A percentile compares a stretch with the other conserved stretches of the same genome.
Conservation (phyloP, 495 filamentous ascomycete species). For the Neurospora sp. region DNA sequence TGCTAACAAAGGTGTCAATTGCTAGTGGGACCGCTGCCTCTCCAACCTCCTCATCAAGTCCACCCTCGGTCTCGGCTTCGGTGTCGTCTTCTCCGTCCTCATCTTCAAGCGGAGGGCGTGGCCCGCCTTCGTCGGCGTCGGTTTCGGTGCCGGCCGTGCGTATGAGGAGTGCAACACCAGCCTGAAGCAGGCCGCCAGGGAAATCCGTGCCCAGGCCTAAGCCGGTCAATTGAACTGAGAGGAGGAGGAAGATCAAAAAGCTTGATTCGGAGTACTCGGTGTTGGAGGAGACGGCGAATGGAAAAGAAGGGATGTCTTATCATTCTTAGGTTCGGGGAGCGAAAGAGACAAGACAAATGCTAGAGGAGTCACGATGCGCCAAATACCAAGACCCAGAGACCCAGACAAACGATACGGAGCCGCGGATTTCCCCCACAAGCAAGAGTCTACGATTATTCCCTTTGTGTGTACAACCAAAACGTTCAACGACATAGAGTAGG, state of each 20-base stretch:
- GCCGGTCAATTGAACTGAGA: neutral
- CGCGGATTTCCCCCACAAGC: neutral
- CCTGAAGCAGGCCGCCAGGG: constrained; percentile 44
- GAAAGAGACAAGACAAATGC: neutral
- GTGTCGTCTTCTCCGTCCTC: constrained; percentile 95
- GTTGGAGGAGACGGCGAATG: neutral
- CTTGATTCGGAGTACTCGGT: neutral
- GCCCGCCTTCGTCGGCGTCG: constrained; percentile 84
- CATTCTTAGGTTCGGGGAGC: neutral
- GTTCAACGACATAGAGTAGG: neutral
- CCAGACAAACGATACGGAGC: neutral
- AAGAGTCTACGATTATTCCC: neutral
- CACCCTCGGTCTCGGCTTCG: constrained; percentile 85
- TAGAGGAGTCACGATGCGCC: neutral
- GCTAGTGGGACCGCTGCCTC: constrained; percentile 93
- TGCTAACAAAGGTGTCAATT: constrained; percentile 1
- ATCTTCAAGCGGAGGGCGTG: constrained; percentile 96
- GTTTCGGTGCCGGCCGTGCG: constrained; percentile 90
- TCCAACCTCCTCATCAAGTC: constrained; percentile 95
- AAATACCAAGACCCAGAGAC: neutral
- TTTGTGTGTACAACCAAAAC: neutral
- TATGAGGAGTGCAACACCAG: constrained; percentile 84
- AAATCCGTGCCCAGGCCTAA: constrained; percentile 37
- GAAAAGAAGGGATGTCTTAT: neutral
- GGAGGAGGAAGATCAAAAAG: neutral